Evolutionary conservation across 2,329 filamentous ascomycete species (phyloP).

Genomic region (Arthrinium puccinioides): DNA sequence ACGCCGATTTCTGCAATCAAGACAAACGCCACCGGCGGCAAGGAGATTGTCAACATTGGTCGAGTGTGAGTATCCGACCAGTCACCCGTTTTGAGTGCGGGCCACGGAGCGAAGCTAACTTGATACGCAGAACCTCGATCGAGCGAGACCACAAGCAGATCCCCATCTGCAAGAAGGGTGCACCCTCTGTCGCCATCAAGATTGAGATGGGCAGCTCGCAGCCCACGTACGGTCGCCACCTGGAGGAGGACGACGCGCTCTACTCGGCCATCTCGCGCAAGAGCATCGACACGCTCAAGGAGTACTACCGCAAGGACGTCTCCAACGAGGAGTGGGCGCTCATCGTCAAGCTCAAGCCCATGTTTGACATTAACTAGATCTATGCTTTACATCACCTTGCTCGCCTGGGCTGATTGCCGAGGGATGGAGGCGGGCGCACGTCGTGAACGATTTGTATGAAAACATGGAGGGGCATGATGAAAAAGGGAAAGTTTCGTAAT

Average conservation of each 20-base stretch:
- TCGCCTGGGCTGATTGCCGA: background rate
- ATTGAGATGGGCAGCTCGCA: slow-evolving; percentile 91
- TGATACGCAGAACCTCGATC: slow-evolving; percentile 77
- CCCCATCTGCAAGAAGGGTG: slow-evolving; percentile 84
- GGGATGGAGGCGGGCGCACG: background rate
- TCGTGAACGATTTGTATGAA: background rate
- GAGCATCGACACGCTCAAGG: slow-evolving; percentile 92
- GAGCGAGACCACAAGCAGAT: slow-evolving; percentile 97
- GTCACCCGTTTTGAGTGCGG: background rate
- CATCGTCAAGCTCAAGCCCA: slow-evolving; percentile 88
- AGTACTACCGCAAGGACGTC: slow-evolving; percentile 67
- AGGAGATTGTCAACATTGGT: slow-evolving; percentile 78
- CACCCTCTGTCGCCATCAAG: slow-evolving; percentile 96
- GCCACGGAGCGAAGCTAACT: background rate
- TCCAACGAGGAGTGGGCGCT: slow-evolving; percentile 82
- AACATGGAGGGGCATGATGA: background rate
- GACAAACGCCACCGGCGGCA: slow-evolving; percentile 69
- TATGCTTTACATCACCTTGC: background rate
- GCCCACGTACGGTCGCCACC: slow-evolving; percentile 87
- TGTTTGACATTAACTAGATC: slow-evolving; percentile 75
- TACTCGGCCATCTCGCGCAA: slow-evolving; percentile 83
- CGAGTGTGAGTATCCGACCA: slow-evolving; percentile 69
- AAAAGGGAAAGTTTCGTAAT: background rate
- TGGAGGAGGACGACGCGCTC: slow-evolving; percentile 83
- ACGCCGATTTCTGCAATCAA: slow-evolving; percentile 87